Conservation (phyloP, 1,284 basidiomycete species). For the Ustilago hordei region DNA sequence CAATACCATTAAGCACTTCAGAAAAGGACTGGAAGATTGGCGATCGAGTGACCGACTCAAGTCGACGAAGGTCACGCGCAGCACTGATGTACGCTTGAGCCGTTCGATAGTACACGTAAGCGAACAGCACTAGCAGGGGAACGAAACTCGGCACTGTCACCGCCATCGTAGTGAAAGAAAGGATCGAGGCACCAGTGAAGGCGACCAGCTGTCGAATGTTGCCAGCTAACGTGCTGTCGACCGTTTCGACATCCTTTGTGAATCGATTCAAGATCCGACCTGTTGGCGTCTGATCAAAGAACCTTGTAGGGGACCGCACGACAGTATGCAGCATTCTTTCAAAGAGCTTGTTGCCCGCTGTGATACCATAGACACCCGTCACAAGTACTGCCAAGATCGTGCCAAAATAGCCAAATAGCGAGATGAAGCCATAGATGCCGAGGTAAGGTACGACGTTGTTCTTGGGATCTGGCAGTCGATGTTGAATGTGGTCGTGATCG, state of each 20-base stretch:
- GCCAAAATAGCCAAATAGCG: conserved; percentile 2
- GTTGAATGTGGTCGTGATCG: not conserved
- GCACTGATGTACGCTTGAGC: conserved; percentile 72
- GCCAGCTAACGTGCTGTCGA: conserved; percentile 71
- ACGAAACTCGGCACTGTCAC: conserved; percentile 69
- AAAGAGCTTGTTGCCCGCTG: conserved; percentile 55
- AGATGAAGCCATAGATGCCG: conserved; percentile 15
- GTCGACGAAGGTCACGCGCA: conserved; percentile 71
- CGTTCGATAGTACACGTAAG: conserved; percentile 70
- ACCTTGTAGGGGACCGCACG: conserved; percentile 56
- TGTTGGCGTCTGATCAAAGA: conserved; percentile 63
- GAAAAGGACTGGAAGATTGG: conserved; percentile 70
- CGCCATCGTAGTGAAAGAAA: conserved; percentile 61
- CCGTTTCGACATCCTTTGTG: conserved; percentile 72
- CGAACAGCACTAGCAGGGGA: conserved; percentile 70
- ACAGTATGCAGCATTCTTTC: conserved; percentile 48
- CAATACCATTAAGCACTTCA: conserved; percentile 71
- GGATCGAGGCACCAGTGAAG: conserved; percentile 67
- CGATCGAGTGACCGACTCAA: conserved; percentile 66
- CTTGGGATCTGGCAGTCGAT: conserved; percentile 23
- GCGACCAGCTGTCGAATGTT: conserved; percentile 26
- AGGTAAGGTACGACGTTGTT: conserved; percentile 29
- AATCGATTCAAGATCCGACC: conserved; percentile 73
- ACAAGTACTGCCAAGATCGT: conserved; percentile 12
- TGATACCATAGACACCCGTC: conserved; percentile 8